Conservation (phyloP, 345 rosid species). For the Boechera stricta region DNA sequence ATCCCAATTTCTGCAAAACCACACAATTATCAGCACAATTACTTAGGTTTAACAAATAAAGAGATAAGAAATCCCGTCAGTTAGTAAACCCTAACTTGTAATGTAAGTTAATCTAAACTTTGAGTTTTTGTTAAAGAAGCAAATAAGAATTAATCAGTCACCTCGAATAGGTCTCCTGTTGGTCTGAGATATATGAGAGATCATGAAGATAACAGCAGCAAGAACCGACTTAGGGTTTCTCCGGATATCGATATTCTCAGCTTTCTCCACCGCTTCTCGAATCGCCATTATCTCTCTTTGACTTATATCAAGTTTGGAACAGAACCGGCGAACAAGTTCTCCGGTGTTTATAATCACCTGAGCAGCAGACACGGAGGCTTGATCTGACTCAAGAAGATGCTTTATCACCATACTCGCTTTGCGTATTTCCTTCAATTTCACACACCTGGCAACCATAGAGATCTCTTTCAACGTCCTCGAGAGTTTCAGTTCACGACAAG, state of each 20-base stretch:
- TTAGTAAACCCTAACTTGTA: neutral
- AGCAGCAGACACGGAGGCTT: slow-evolving; percentile 10
- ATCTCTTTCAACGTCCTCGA: slow-evolving; percentile 40
- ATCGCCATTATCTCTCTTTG: slow-evolving; percentile 23
- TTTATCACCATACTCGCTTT: slow-evolving; percentile 11
- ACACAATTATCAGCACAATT: neutral
- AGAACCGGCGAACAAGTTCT: slow-evolving; percentile 32
- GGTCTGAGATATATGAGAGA: slow-evolving; percentile 17
- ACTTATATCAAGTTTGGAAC: slow-evolving; percentile 19
- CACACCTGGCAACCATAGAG: neutral
- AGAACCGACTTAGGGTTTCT: slow-evolving; percentile 40
- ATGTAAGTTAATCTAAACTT: neutral
- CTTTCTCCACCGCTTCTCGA: slow-evolving; percentile 18
- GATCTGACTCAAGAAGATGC: neutral
- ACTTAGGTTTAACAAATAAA: neutral
- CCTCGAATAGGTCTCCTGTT: slow-evolving; percentile 17
- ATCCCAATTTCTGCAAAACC: slow-evolving; percentile 39
- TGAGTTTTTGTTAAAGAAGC: neutral
- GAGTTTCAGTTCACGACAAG: slow-evolving; percentile 28
- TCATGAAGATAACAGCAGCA: slow-evolving; percentile 38
- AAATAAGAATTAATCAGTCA: neutral
- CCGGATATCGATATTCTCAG: slow-evolving; percentile 23
- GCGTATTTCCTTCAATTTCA: slow-evolving; percentile 3
- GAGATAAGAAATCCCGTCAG: neutral
- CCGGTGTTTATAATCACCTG: slow-evolving; percentile 23